Conservation (phyloP, 805 yeast genomes). For the Kuraishia capsulata region DNA sequence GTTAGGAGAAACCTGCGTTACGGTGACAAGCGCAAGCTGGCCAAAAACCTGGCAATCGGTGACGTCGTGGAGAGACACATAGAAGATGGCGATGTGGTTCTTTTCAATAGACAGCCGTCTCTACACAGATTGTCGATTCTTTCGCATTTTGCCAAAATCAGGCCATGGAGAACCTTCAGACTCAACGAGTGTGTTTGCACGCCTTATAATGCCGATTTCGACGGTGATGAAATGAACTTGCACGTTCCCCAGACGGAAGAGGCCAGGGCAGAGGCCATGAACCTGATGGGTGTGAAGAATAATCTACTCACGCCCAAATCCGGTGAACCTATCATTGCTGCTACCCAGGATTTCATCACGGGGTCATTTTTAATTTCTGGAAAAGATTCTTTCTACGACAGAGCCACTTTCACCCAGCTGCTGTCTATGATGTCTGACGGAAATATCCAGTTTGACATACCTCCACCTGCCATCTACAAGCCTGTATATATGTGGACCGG, state of each 20-base stretch:
- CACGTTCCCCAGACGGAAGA: slow-evolving; percentile 99
- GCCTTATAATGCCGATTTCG: slow-evolving; percentile 98
- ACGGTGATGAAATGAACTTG: slow-evolving; percentile 98
- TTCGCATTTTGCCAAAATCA: slow-evolving; percentile 90
- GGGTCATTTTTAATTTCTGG: slow-evolving; percentile 90
- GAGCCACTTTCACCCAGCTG: slow-evolving; percentile 75
- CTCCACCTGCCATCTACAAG: slow-evolving; percentile 90
- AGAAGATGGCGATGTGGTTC: slow-evolving; percentile 93
- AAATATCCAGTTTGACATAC: slow-evolving; percentile 75
- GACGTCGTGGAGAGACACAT: slow-evolving; percentile 94
- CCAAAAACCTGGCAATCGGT: slow-evolving; percentile 71
- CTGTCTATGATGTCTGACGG: slow-evolving; percentile 97
- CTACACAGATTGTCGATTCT: slow-evolving; percentile 89
- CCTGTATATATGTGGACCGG: slow-evolving; percentile 96
- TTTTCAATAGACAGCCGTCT: slow-evolving; percentile 97
- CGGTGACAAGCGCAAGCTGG: slow-evolving; percentile 75
- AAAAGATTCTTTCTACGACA: slow-evolving; percentile 87
- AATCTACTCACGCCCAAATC: slow-evolving; percentile 92
- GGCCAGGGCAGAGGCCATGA: slow-evolving; percentile 98
- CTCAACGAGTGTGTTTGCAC: slow-evolving; percentile 98
- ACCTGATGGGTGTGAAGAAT: slow-evolving; percentile 95
- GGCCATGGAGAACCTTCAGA: slow-evolving; percentile 98
- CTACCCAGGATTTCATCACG: slow-evolving; percentile 98
- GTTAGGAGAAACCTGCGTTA: slow-evolving; percentile 83
- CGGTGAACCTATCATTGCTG: slow-evolving; percentile 99